Evolutionary conservation across 2,329 filamentous ascomycete species (phyloP), one percentile per base, ranked within the genome.

Genomic region (Stylonectria norvegica): DNA sequence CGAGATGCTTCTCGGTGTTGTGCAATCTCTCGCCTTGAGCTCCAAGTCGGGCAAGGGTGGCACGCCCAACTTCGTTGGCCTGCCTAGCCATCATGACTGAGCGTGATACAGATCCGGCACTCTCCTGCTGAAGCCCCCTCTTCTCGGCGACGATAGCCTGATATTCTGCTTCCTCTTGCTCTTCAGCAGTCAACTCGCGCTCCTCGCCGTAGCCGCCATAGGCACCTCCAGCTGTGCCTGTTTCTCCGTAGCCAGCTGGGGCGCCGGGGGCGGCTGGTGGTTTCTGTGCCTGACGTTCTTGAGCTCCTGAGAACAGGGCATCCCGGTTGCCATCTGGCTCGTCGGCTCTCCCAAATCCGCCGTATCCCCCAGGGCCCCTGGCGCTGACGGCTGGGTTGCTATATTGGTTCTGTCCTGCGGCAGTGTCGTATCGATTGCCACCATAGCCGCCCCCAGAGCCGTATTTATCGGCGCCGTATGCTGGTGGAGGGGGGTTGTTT

Each of bases 1-100:
- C 88, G 42, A 96, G 74, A 56, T 91, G 89, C 64, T 79, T 80
- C 63, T 95, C 87, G 1, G 85, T 87, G 58, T 90, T 88, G 60
- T 90, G 80, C 40, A 95, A 76, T 12, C 84, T 77, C 60, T 95
- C 88, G 43, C 85, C 85, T 63, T 95, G 89, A 11, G 76, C 79
- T 38, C 83, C 86, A 10, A 95, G 77, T 41, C 85, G 76, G 27
- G 80, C 83, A 25, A 91, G 73, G 0, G 86, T 90, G 36, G 79
- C 77, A 17, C 82, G 76, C 32, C 85, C 86, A 20, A 90, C 62
- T 40, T 68, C 65, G 25, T 67, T 67, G 30, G 63, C 63, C 79
- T 67, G 65, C 17, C 64, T 52, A 11, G 65, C 65, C 64, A 67
- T 66, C 45, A 64, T 61, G 4, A 68, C 62, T 10, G 65, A 66